These are phyloP conservation scores for Annona cherimola DNA, from an alignment of 164 flowering plant genomes.

Conservation along the genomic window DNA sequence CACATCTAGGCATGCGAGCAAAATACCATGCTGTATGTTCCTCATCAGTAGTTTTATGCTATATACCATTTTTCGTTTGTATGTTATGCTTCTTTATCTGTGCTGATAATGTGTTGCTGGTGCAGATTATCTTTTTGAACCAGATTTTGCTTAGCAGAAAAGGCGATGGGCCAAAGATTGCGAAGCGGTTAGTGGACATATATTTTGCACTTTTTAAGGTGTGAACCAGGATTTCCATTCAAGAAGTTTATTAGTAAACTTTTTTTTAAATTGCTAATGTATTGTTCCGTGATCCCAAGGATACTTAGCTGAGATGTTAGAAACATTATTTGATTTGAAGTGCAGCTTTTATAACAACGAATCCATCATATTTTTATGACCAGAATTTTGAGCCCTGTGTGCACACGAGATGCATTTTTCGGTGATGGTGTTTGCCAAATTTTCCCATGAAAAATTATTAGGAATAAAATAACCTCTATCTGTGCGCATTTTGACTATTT, in stretches of 20 bases:
- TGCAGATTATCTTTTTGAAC: conserved; percentile 81
- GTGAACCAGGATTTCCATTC: conserved; percentile 8
- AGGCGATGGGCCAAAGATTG: conserved; percentile 91
- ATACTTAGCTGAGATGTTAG: too few species aligned
- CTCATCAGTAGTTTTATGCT: background rate
- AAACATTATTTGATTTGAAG: too few species aligned
- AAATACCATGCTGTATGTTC: conserved; percentile 90
- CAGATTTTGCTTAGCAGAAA: conserved; percentile 67
- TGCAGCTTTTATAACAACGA: too few species aligned
- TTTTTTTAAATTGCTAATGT: background rate
- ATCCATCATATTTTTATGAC: too few species aligned
- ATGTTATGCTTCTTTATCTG: background rate
- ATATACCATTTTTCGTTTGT: background rate
- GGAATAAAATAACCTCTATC: too few species aligned
- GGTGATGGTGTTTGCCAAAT: too few species aligned
- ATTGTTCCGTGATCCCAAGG: background rate
- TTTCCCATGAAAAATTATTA: too few species aligned
- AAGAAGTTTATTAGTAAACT: background rate
- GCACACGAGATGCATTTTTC: too few species aligned
- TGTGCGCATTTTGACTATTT: too few species aligned
- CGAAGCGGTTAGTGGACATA: conserved; percentile 86
- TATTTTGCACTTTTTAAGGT: conserved; percentile 98
- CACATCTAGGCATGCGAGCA: conserved; percentile 71
- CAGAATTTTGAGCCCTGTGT: too few species aligned
- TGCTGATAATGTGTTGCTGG: background rate